Evolutionary conservation across 176 grass and related monocot species (phyloP).

Genomic region (Dactylis glomerata): DNA sequence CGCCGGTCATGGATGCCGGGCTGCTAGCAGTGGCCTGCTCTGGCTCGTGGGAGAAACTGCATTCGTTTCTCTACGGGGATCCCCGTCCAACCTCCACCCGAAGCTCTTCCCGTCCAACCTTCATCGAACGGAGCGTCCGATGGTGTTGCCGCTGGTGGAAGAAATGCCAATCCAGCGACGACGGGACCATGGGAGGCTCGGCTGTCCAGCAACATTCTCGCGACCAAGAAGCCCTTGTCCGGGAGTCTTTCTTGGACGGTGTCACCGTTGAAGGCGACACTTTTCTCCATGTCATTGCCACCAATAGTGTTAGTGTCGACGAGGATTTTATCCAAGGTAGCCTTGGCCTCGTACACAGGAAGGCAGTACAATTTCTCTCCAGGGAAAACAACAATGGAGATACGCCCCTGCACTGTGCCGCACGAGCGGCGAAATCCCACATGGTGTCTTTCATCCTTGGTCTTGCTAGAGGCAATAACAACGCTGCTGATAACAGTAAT

Average conservation of each 20-base stretch:
- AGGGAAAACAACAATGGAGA: background rate
- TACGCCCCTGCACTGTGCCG: background rate
- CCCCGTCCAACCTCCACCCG: no score
- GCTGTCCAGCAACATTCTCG: no score
- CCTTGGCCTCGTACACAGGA: fast-evolving
- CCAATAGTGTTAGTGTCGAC: background rate
- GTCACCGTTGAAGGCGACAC: background rate
- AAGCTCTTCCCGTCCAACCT: no score
- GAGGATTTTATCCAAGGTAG: no score
- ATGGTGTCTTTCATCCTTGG: background rate
- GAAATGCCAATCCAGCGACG: no score
- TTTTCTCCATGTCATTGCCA: background rate
- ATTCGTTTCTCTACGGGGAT: background rate
- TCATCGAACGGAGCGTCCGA: no score
- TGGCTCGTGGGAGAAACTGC: background rate
- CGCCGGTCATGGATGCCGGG: background rate
- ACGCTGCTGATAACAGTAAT: no score
- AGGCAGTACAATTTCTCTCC: background rate
- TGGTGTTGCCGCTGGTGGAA: no score
- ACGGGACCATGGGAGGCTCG: no score
- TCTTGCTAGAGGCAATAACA: background rate
- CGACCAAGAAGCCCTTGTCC: no score
- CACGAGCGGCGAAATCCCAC: background rate
- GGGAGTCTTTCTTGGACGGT: background rate
- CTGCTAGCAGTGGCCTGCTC: background rate